Base-by-base conservation (phyloP, 441 rosid genomes). In the Gossypium schwendimanii region DNA sequence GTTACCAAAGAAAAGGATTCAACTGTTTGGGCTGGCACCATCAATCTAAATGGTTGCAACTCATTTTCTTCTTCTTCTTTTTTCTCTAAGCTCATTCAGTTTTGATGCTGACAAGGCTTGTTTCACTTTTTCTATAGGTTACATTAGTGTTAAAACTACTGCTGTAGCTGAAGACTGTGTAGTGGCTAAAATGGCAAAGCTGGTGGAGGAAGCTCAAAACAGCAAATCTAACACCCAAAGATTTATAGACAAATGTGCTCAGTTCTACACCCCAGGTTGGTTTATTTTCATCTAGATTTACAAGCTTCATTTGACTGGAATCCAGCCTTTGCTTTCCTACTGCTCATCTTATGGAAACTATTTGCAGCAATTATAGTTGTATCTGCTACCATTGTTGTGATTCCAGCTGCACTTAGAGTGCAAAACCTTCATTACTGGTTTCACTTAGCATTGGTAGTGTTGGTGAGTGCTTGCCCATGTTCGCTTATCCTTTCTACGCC, bases 181-280 rank as follows among this genome's bases (percentile, higher is more conserved):
- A 17, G 97, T 94, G 57, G 91, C 98, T 0, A 89, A 88, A 81
- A 87, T 94, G 98, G 82, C 90, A 45, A 89, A 86, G 76, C 93
- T 94, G 1, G 99, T 94, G n/a, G 99, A 92, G 84, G 97, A 91
- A 79, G 99, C 99, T 73, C 98, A 94, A 54, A 94, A 84, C 79
- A 82, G 84, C 84, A 88, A 87, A 84, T 80, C 98, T 1, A 84
- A 65, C 72, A 84, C 91, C 15, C 96, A 92, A 74, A 88, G 87
- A 76, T 78, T 89, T 36, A 83, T 92, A 7, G 99, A 94, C 80
- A 80, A 80, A 80, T 87, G 85, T 73, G 88, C 94, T 10, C 72
- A 79, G 84, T 91, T 84, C 69, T 94, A 91, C 70, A 94, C 94
- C 31, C 99, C 99, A 79, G 92, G 97, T 94, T 62, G 67, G 77